These are phyloP conservation scores for Brassica balearica DNA, from an alignment of 441 rosid genomes.

Conservation along the genomic window DNA sequence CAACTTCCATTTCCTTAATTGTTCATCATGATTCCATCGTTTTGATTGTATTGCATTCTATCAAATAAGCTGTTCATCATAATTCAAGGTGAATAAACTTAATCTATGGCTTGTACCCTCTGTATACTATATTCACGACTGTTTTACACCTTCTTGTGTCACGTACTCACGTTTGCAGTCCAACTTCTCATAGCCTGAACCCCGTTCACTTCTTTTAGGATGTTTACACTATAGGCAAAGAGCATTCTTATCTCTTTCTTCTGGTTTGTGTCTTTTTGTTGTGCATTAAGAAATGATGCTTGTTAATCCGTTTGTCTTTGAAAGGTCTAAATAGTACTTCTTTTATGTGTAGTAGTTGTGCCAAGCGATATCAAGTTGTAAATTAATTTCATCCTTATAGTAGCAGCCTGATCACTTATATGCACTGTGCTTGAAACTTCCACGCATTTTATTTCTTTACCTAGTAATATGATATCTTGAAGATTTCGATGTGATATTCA, in stretches of 20 bases:
- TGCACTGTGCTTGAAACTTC: not conserved
- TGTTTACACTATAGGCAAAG: constrained; percentile 10
- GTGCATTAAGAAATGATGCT: constrained; percentile 9
- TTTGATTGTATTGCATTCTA: constrained; percentile 20
- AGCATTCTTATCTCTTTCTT: not conserved
- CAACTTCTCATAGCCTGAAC: too few species aligned
- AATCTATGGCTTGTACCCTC: not conserved
- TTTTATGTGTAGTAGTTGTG: not conserved
- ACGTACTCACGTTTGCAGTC: too few species aligned
- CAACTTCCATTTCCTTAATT: constrained; percentile 24
- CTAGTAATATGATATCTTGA: constrained; percentile 13
- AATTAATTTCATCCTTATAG: not conserved
- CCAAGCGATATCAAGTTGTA: constrained; percentile 2
- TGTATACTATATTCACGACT: not conserved
- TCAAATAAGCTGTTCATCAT: not conserved
- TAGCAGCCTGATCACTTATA: not conserved
- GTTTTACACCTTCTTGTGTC: too few species aligned
- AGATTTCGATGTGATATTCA: constrained; percentile 6
- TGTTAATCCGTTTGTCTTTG: not conserved
- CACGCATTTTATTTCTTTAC: constrained; percentile 2
- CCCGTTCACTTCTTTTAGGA: too few species aligned
- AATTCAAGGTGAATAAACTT: constrained; percentile 1
- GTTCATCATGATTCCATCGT: not conserved
- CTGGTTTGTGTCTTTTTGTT: constrained; percentile 11
- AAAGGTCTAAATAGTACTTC: not conserved